Evolutionary conservation across 225 moss, liverwort and hornwort species (phyloP), one percentile per base, ranked within the genome.

Genomic region (Physcomitrium patens): DNA sequence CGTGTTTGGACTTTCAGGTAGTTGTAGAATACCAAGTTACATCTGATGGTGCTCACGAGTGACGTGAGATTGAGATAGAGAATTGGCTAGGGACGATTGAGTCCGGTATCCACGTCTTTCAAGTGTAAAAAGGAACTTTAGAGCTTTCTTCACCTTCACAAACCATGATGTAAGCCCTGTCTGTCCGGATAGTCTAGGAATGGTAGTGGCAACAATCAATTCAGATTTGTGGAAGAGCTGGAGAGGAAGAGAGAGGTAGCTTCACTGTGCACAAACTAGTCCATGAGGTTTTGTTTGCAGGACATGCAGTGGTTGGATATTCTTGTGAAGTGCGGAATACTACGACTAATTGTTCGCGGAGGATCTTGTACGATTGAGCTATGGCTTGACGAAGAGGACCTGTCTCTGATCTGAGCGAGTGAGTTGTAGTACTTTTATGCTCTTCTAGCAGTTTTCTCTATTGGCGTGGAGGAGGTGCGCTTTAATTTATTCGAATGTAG

Each of bases 1-100:
- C 73, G 73, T 74, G 70, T 77, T 74, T 73, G 68, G 49, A 46
- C 73, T 60, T 83, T 63, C 67, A 58, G 69, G 52, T 83, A 80
- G 77, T 63, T 84, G 80, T 84, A 80, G 84, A 84, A 60, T 77
- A 74, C 66, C 64, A 72, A 69, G 57, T 69, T 76, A 51, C 27
- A 70, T 61, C 70, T 51, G 65, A 64, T 79, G 67, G 53, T 44
- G 24, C 43, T 54, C 43, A 69, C 11, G 43, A 70, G 64, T 43
- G 48, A 63, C 72, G 52, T 71, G 76, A 76, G 71, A 28, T 22
- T 49, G 61, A 57, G 56, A 57, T 63, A 47, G 57, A 43, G 63
- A 55, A 63, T 28, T 43, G 53, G 62, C 9, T 23, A 3, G 7
- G 45, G 43, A 45, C 47, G 65, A 65, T 16, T 15, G 15, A 54